Percentiles rank a stretch among this genome's conserved stretches.
Conservation (phyloP, 148 eudicot genomes). For the Chenopodium quinoa region DNA sequence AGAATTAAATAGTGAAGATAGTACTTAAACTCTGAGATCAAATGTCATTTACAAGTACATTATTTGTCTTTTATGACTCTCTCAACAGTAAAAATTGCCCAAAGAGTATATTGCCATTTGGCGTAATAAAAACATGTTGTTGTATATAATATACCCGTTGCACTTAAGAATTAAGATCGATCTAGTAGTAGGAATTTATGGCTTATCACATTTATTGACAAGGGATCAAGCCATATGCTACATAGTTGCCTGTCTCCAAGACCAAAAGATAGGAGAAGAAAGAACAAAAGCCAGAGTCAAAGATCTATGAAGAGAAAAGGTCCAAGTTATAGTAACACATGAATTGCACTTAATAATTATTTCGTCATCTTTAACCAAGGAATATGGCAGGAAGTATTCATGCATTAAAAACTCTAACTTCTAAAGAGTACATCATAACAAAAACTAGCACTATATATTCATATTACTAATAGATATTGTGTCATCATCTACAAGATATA, state of each 20-base stretch:
- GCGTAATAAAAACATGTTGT: too few relatives aligned
- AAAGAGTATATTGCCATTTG: background rate
- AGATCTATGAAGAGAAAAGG: background rate
- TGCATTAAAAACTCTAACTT: background rate
- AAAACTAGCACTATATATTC: background rate
- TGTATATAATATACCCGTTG: too few relatives aligned
- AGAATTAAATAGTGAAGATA: too few relatives aligned
- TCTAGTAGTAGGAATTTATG: background rate
- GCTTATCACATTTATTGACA: background rate
- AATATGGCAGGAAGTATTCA: constrained; percentile 21
- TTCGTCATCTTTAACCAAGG: constrained; percentile 27
- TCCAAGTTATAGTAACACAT: background rate
- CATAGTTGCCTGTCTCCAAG: constrained; percentile 4
- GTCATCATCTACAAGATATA: background rate
- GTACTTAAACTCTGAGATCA: too few relatives aligned
- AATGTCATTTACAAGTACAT: too few relatives aligned
- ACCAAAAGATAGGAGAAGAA: background rate
- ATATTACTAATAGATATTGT: background rate
- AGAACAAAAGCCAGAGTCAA: constrained; percentile 22
- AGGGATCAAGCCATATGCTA: constrained; percentile 3
- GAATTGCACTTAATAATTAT: background rate
- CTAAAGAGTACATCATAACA: too few relatives aligned
- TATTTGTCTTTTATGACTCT: too few relatives aligned
- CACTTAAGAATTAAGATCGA: too few relatives aligned
- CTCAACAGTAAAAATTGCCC: too few relatives aligned